Conservation (phyloP, 2,329 filamentous ascomycete genomes). For the Xenoacremonium recifei region DNA sequence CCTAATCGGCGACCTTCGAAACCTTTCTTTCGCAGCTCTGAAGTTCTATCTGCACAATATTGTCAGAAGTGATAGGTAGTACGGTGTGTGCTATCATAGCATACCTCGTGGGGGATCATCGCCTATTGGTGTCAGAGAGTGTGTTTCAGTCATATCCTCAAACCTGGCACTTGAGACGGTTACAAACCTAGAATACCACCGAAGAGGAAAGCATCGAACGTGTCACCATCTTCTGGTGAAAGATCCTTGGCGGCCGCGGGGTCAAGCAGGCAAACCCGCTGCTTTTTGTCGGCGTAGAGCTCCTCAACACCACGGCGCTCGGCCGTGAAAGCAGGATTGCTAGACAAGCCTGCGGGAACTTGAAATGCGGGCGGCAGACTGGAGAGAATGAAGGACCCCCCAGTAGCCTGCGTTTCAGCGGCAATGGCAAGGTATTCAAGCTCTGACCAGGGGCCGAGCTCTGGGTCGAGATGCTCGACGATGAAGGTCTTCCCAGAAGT, state of each 20-base stretch:
- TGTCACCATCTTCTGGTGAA: constrained; percentile 75
- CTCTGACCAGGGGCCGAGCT: constrained; percentile 90
- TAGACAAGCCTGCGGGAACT: constrained; percentile 57
- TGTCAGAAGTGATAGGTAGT: constrained; percentile 5
- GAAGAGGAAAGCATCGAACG: constrained; percentile 90
- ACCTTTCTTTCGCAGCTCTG: constrained; percentile 91
- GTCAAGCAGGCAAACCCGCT: constrained; percentile 83
- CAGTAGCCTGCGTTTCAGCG: constrained; percentile 67
- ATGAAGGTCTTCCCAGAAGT: constrained; percentile 70
- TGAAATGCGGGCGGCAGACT: constrained; percentile 71
- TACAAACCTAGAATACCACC: constrained; percentile 85
- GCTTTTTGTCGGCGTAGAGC: constrained; percentile 71
- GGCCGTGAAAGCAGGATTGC: constrained; percentile 62
- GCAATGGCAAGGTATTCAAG: constrained; percentile 91
- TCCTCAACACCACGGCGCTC: constrained; percentile 80
- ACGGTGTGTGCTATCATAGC: too few species aligned
- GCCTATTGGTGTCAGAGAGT: too few species aligned
- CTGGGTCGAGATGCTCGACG: constrained; percentile 93
- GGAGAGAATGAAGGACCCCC: constrained; percentile 75
- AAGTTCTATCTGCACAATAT: constrained; percentile 73
- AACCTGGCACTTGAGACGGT: too few species aligned
- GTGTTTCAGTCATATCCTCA: too few species aligned
- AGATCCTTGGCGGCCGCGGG: constrained; percentile 80
- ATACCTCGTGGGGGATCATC: constrained; percentile 91
- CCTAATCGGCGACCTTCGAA: constrained; percentile 85